Evolutionary conservation across 176 grass and related monocot species (phyloP), one percentile per base, ranked within the genome.

Genomic region (Ensete glaucum): DNA sequence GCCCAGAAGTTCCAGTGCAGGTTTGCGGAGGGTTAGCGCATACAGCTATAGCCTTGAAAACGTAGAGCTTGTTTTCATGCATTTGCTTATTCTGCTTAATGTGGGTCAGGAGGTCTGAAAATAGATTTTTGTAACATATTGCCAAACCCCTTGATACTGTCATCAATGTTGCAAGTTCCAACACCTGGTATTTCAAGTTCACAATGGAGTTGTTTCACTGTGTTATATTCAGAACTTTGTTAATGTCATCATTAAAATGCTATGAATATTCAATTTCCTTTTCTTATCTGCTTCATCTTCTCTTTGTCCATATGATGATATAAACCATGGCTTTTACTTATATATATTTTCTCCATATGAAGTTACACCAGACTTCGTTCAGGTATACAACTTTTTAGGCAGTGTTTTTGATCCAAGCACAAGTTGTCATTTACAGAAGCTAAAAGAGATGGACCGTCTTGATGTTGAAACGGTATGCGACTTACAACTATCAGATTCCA

Each of bases 391-490:
- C 26, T 99, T 99, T 83, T 84, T 99, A 59, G 95, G 88, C 62
- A 99, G 81, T 79, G 23, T 99, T 82, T 99, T 99, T 50, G 95
- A 99, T 85, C 95, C 95, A 87, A 91, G 78, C 75, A 99, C 91
- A 73, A 84, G 87, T 56, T 91, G 86, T 23, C 95, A 94, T 82
- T 84, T 99, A 66, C 84, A 99, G 79, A 94, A 99, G 81, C 86
- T 99, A 52, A 94, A 94, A 54, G 95, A 94, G 86, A 99, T 99
- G 95, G 88, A 94, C 85, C 95, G 90, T 51, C 91, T 99, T 88
- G 95, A 99, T 88, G 95, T 99, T 74, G 91, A 99, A 87, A 94
- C 95, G 69, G 95, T 99, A 94, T 83, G 81, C 50, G 13, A 81
- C 49, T 67, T 16, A 52, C 76, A 21, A 14, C 68, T 48, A 54